phyloP scores from a whole-genome alignment of 2,329 filamentous ascomycete species.

The Aureobasidium sp. region DNA sequence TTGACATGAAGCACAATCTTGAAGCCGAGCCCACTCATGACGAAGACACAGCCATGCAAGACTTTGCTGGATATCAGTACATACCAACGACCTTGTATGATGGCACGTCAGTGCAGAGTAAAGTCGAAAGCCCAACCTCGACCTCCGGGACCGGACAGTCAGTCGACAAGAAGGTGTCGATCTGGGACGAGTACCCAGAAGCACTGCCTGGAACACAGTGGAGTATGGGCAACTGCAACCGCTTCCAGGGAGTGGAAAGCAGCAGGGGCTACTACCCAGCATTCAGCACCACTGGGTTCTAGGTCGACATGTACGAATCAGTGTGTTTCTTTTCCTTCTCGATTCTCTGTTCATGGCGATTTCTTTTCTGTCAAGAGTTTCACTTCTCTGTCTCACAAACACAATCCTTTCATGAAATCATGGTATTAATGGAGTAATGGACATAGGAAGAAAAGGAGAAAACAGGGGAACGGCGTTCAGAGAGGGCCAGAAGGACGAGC shows the following conservation, averaged over 20 bases:
- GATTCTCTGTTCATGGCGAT: not conserved
- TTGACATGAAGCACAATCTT: constrained; percentile 23
- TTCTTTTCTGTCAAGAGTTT: not conserved
- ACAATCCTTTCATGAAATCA: not conserved
- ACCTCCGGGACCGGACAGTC: not conserved
- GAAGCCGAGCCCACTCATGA: constrained; percentile 34
- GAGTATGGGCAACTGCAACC: constrained; percentile 31
- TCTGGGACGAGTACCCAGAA: constrained; percentile 36
- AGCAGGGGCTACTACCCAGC: constrained; percentile 41
- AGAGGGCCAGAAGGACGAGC: not conserved
- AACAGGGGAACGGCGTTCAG: not conserved
- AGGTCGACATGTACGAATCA: not conserved
- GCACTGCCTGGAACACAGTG: constrained; percentile 26
- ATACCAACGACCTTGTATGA: constrained; percentile 31
- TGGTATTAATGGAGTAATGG: not conserved
- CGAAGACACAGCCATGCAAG: constrained; percentile 34
- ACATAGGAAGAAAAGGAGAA: not conserved
- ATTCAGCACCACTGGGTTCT: constrained; percentile 32
- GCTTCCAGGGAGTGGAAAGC: constrained; percentile 38
- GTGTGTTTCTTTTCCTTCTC: not conserved
- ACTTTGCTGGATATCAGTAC: constrained; percentile 38
- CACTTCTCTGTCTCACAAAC: not conserved
- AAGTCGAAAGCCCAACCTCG: not conserved
- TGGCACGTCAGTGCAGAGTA: not conserved
- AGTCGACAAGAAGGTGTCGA: constrained; percentile 20